Evolutionary conservation across 2,329 filamentous ascomycete genomes (phyloP).

Genomic region (Escovopsis sp.): DNA sequence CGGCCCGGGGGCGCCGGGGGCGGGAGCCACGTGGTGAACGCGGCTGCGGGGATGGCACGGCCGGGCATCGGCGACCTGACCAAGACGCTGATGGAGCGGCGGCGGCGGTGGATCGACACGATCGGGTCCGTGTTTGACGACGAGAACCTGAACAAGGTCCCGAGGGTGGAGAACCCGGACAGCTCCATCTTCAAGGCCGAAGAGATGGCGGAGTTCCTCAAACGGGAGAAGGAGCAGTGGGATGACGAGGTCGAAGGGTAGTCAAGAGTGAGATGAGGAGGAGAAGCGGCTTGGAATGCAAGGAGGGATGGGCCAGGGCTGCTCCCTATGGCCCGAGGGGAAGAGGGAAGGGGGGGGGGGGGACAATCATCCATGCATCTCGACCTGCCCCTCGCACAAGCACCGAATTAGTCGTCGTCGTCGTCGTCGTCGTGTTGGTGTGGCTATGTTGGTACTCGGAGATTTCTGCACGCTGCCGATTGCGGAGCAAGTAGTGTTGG

Average conservation of each 20-base stretch:
- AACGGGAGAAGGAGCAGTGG: conserved; percentile 66
- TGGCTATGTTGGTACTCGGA: too few species aligned
- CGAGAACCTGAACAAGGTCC: conserved; percentile 60
- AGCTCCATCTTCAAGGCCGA: conserved; percentile 60
- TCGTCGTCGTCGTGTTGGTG: too few species aligned
- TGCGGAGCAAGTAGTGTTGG: too few species aligned
- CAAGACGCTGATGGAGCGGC: conserved; percentile 80
- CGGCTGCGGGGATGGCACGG: conserved; percentile 46
- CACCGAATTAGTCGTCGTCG: too few species aligned
- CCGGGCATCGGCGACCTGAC: conserved; percentile 83
- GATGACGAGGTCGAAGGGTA: conserved; percentile 65
- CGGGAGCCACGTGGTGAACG: conserved; percentile 49
- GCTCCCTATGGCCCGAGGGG: too few species aligned
- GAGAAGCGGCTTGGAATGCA: too few species aligned
- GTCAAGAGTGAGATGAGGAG: too few species aligned
- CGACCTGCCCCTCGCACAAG: too few species aligned
- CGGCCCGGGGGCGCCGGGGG: conserved; percentile 61
- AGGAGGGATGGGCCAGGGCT: too few species aligned
- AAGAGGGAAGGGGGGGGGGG: too few species aligned
- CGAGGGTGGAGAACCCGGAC: conserved; percentile 45
- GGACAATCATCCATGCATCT: too few species aligned
- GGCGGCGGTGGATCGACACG: conserved; percentile 76
- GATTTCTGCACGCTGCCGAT: too few species aligned
- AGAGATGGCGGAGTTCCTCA: conserved; percentile 59
- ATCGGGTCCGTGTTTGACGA: conserved; percentile 86